A percentile compares a stretch with the other conserved stretches of the same genome.
Conservation (phyloP, 345 rosid species). For the Camelina neglecta region DNA sequence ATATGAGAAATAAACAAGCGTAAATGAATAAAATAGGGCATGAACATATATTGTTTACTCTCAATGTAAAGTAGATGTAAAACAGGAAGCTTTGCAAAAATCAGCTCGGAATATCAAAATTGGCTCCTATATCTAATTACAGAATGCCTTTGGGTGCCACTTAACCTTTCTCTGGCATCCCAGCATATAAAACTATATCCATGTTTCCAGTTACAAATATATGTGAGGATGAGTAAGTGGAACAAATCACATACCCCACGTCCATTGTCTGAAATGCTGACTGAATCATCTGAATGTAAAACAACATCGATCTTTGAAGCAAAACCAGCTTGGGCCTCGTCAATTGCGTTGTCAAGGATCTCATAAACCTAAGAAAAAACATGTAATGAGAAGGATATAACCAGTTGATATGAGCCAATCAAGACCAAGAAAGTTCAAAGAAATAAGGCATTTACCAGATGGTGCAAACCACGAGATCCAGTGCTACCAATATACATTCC, state of each 20-base stretch:
- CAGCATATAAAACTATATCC: background rate
- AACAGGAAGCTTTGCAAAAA: background rate
- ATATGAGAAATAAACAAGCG: background rate
- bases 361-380: conserved; percentile 75
- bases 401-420: background rate
- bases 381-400: background rate
- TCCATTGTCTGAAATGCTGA: conserved; percentile 85
- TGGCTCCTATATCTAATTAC: background rate
- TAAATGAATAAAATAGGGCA: background rate
- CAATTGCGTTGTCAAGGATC: conserved; percentile 94
- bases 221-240: background rate
- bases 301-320: conserved; percentile 76
- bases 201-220: background rate
- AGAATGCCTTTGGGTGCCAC: conserved; percentile 9
- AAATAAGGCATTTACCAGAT: conserved; percentile 64
- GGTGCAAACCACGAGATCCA: conserved; percentile 98
- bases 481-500: conserved; percentile 99
- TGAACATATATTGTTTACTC: background rate
- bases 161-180: conserved; percentile 2
- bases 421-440: conserved; percentile 9
- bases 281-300: conserved; percentile 76
- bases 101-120: background rate
- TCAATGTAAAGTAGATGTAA: conserved; percentile 7
- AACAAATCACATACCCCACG: conserved; percentile 77
- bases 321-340: conserved; percentile 97